Percentiles rank a stretch among this genome's conserved stretches.
Evolutionary conservation across 164 flowering plant genomes (phyloP).

Genomic region (Echeveria elegans): DNA sequence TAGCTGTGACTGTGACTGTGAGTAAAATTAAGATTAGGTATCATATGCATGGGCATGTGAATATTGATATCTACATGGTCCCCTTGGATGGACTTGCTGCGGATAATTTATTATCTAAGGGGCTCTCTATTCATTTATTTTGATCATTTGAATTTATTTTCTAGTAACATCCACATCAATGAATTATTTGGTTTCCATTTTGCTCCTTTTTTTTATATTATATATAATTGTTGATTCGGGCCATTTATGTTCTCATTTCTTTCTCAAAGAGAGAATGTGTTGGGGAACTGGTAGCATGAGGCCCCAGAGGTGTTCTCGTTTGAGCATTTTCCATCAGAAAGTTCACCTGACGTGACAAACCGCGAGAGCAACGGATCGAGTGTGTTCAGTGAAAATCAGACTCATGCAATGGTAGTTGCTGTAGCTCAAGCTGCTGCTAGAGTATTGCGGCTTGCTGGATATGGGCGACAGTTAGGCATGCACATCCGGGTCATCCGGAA

Average conservation of each 20-base stretch:
- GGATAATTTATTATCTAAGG: constrained; percentile 21
- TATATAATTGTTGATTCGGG: neutral
- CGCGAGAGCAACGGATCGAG: constrained; percentile 40
- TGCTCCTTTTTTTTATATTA: neutral
- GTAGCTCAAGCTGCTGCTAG: constrained; percentile 94
- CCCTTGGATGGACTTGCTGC: constrained; percentile 13
- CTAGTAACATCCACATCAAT: constrained; percentile 21
- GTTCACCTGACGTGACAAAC: constrained; percentile 58
- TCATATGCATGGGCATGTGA: neutral
- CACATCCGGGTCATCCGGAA: too few relatives aligned
- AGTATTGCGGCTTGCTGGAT: constrained; percentile 69
- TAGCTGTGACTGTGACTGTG: too few relatives aligned
- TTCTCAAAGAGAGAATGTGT: constrained; percentile 44
- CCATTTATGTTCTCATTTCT: neutral
- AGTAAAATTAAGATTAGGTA: neutral
- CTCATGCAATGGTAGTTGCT: constrained; percentile 73
- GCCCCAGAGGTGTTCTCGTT: constrained; percentile 68
- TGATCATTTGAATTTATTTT: constrained; percentile 22
- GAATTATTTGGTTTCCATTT: constrained; percentile 6
- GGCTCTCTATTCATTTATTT: constrained; percentile 18
- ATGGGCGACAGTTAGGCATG: too few relatives aligned
- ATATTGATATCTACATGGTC: constrained; percentile 17
- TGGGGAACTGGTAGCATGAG: constrained; percentile 45
- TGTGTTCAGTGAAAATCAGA: constrained; percentile 37
- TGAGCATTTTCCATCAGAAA: constrained; percentile 71